These are phyloP conservation scores for Pyrenophora tritici-repentis DNA, from an alignment of 2,329 filamentous ascomycete species.

Conservation along the genomic window DNA sequence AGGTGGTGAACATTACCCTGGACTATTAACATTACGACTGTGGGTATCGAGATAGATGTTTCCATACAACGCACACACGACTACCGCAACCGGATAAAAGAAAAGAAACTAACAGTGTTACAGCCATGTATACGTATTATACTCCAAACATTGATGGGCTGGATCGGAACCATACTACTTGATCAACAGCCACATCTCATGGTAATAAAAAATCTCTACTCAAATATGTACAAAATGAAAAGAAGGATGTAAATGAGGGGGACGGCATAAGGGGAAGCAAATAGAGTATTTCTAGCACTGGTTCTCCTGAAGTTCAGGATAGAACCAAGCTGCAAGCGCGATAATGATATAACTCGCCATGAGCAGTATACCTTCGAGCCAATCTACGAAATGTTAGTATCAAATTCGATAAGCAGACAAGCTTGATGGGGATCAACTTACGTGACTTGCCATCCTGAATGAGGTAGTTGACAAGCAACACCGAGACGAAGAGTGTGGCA, in stretches of 20 bases:
- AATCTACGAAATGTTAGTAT: conserved; percentile 46
- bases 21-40: background rate
- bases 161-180: too few species aligned
- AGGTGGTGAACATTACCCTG: background rate
- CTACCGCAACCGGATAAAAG: too few species aligned
- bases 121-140: too few species aligned
- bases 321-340: conserved; percentile 63
- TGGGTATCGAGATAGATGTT: background rate
- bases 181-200: background rate
- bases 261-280: background rate
- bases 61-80: background rate
- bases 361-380: conserved; percentile 65
- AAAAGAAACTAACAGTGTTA: too few species aligned
- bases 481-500: conserved; percentile 62
- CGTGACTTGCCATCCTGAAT: conserved; percentile 64
- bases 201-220: background rate
- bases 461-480: conserved; percentile 65
- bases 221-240: conserved; percentile 1
- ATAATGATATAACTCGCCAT: conserved; percentile 67
- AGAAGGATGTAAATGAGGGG: background rate
- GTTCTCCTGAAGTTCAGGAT: conserved; percentile 37
- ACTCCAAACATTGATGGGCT: too few species aligned
- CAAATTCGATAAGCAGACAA: too few species aligned
- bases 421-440: conserved; percentile 25
- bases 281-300: conserved; percentile 14